These are phyloP conservation scores for Blastobotrys petasosporus DNA, from an alignment of 1,139 yeast genomes.

Conservation along the genomic window DNA sequence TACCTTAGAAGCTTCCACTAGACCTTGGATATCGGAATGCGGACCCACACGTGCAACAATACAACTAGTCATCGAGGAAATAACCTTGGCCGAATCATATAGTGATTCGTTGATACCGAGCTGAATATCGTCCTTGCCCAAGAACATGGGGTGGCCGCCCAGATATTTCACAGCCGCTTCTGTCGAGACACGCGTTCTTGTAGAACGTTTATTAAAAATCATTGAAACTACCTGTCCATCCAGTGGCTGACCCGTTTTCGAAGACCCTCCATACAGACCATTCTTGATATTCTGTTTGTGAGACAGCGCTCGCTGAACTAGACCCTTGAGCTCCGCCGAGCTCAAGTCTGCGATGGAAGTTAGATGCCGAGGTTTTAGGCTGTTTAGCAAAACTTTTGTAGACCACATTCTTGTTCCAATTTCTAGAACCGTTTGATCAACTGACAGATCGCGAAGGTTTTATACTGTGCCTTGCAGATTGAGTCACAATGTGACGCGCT, in stretches of 20 bases:
- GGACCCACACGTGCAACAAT: conserved; percentile 91
- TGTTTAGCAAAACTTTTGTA: conserved; percentile 10
- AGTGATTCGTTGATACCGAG: conserved; percentile 87
- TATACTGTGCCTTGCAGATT: no score
- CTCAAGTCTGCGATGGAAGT: conserved; percentile 72
- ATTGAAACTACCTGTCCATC: conserved; percentile 79
- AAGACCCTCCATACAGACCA: conserved; percentile 28
- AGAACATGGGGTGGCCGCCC: conserved; percentile 94
- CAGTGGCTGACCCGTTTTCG: conserved; percentile 37
- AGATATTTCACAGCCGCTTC: conserved; percentile 93
- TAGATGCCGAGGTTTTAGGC: conserved; percentile 51
- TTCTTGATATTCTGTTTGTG: conserved; percentile 30
- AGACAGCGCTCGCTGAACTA: conserved; percentile 44
- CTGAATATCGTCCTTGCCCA: conserved; percentile 95
- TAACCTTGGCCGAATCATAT: conserved; percentile 80
- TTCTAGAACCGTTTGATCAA: no score
- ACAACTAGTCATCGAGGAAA: conserved; percentile 92
- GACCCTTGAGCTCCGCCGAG: conserved; percentile 57
- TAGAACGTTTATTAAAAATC: conserved; percentile 83
- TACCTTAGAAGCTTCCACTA: conserved; percentile 61
- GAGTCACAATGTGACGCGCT: no score
- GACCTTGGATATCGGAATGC: conserved; percentile 73
- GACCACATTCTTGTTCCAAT: conserved; percentile 3
- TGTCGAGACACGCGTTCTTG: conserved; percentile 88
- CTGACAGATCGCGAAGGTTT: no score